Conservation (phyloP, 305 asterid species). For the Rubia balearica region DNA sequence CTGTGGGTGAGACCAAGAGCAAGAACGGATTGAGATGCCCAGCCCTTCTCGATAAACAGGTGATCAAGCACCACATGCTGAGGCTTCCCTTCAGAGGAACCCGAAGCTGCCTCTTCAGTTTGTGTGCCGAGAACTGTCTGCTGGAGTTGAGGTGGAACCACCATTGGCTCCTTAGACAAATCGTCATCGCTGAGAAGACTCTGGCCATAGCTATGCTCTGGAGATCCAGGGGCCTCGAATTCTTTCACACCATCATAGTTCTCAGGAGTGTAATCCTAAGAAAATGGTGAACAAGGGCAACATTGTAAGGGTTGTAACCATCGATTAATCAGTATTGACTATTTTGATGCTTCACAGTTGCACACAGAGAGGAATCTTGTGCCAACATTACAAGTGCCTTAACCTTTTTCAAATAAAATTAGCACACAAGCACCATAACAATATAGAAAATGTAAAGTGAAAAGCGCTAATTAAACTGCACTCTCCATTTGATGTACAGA, state of each 20-base stretch:
- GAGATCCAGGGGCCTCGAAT: slow-evolving; percentile 85
- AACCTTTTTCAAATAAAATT: not conserved
- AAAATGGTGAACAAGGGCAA: slow-evolving; percentile 5
- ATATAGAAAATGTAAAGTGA: not conserved
- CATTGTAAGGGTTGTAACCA: not conserved
- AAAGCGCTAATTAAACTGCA: not conserved
- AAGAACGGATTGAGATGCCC: slow-evolving; percentile 58
- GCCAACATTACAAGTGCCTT: not conserved
- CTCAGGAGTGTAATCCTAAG: slow-evolving; percentile 64
- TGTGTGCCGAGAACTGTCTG: slow-evolving; percentile 40
- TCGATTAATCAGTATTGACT: not conserved
- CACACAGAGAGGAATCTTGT: not conserved
- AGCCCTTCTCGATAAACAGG: slow-evolving; percentile 69
- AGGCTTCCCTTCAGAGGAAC: slow-evolving; percentile 40
- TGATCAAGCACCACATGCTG: slow-evolving; percentile 87
- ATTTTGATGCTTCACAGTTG: not conserved
- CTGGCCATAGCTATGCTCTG: slow-evolving; percentile 71
- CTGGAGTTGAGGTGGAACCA: slow-evolving; percentile 72
- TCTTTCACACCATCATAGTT: slow-evolving; percentile 66
- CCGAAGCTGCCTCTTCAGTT: slow-evolving; percentile 26
- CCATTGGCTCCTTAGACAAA: slow-evolving; percentile 64
- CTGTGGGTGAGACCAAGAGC: slow-evolving; percentile 80
- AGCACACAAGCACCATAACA: not conserved
- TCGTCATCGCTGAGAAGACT: slow-evolving; percentile 61
- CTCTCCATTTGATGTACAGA: not conserved